Evolutionary conservation across 768 basidiomycete genomes (phyloP), one percentile per base, ranked within the genome.

Genomic region (Pisolithus albus): DNA sequence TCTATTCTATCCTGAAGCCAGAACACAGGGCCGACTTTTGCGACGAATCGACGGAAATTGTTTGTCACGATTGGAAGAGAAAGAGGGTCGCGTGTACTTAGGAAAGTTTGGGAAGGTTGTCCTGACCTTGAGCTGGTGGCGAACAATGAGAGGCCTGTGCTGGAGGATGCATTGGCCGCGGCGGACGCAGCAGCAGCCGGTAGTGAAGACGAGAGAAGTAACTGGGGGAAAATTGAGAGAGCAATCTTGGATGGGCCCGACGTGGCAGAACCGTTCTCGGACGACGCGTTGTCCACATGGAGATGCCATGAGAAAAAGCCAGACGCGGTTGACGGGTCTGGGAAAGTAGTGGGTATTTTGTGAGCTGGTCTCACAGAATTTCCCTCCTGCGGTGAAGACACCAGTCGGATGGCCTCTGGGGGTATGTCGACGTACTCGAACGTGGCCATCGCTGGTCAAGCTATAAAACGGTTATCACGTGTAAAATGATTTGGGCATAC

Each of bases 1-100:
- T 95, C 92, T 13, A 89, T 61, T 1, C 92, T 70, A 62, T 96
- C 92, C 68, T 90, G 89, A 18, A 94, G 56, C 92, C 92, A 95
- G 60, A 94, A 95, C 7, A 92, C 69, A 0, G 88, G 85, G 0
- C 89, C 88, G 4, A 82, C 74, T 57, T 77, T 83, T 6, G 81
- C 76, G 4, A 93, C 80, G 53, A 93, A 92, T 28, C 88, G 71
- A 55, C 83, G 77, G 60, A 92, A 92, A 62, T 92, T 91, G 56
- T 75, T 79, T 1, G 86, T 82, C 52, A 82, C 85, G 21, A 81
- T 80, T 0, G 83, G 86, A 11, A 93, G 70, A 5, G 86, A 88
- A 4, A 93, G 74, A 0, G 86, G 79, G 56, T 86, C 84, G 32
- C 70, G 70, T 1, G 75, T 77, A 8, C 79, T 79, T 18, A 86